Percentiles rank a stretch among this genome's conserved stretches.
phyloP scores from a whole-genome alignment of 345 rosid genomes.

The Eucalyptus sp. region DNA sequence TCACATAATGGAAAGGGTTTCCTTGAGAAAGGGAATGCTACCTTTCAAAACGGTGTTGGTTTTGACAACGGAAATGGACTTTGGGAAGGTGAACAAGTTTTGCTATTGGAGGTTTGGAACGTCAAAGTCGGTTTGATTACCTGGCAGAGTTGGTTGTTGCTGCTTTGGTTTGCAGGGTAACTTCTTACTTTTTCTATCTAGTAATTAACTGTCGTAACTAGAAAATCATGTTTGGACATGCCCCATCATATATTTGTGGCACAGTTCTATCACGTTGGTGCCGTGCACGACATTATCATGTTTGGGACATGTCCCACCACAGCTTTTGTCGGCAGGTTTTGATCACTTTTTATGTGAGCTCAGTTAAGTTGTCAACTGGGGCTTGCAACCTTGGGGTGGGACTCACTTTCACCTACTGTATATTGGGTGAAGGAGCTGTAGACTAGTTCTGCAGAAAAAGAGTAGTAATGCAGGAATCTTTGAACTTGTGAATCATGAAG shows the following conservation, averaged over 20 bases:
- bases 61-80: conserved; percentile 76
- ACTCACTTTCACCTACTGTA: neutral
- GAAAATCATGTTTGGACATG: neutral
- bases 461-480: neutral
- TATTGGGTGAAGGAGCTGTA: neutral
- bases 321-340: neutral
- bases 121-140: conserved; percentile 63
- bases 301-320: neutral
- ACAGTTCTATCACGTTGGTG: neutral
- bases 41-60: conserved; percentile 84
- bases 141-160: conserved; percentile 95
- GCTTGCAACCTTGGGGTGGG: neutral
- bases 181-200: neutral
- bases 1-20: conserved; percentile 26
- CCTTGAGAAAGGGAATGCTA: conserved; percentile 20
- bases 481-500: neutral
- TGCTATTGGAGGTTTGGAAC: conserved; percentile 91
- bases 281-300: neutral
- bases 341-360: neutral
- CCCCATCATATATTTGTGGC: neutral
- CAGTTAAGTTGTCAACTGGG: neutral
- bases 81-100: conserved; percentile 83
- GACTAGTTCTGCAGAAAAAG: neutral
- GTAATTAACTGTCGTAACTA: neutral
- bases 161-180: conserved; percentile 87